Evolutionary conservation across 306 rosid genomes (phyloP).

Genomic region (Vachellia pachyceras): DNA sequence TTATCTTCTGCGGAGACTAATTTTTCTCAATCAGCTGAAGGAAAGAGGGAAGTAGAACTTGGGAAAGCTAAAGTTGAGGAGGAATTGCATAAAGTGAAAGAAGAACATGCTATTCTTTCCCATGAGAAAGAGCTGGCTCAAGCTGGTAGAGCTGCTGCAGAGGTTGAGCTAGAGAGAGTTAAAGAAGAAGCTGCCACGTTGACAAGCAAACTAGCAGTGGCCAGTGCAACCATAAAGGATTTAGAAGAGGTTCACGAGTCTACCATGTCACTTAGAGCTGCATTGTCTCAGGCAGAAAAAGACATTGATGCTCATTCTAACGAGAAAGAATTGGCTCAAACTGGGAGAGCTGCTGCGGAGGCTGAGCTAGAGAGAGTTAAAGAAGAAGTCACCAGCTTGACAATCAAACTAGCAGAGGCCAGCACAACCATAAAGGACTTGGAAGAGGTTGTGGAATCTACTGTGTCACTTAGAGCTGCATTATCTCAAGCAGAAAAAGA

Average conservation of each 20-base stretch:
- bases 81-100: slow-evolving; percentile 66
- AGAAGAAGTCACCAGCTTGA: slow-evolving; percentile 6
- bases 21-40: slow-evolving; percentile 67
- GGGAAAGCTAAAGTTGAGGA: slow-evolving; percentile 55
- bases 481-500: slow-evolving; percentile 11
- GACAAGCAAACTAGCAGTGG: slow-evolving; percentile 66
- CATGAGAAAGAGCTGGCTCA: slow-evolving; percentile 76
- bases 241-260: slow-evolving; percentile 61
- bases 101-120: slow-evolving; percentile 55
- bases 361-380: slow-evolving; percentile 15
- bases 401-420: slow-evolving; percentile 4
- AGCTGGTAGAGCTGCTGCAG: slow-evolving; percentile 59
- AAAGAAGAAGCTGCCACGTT: slow-evolving; percentile 67
- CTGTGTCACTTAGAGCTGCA: not conserved
- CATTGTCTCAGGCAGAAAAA: slow-evolving; percentile 3
- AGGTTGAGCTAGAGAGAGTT: slow-evolving; percentile 63
- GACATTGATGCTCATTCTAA: slow-evolving; percentile 5
- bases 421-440: not conserved
- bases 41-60: slow-evolving; percentile 68
- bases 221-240: slow-evolving; percentile 63
- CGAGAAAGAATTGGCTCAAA: not conserved
- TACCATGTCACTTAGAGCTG: not conserved
- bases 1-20: slow-evolving; percentile 62
- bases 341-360: not conserved
- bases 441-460: not conserved